Evolutionary conservation across 2,329 filamentous ascomycete genomes (phyloP).

Genomic region (Colletotrichum magnum): DNA sequence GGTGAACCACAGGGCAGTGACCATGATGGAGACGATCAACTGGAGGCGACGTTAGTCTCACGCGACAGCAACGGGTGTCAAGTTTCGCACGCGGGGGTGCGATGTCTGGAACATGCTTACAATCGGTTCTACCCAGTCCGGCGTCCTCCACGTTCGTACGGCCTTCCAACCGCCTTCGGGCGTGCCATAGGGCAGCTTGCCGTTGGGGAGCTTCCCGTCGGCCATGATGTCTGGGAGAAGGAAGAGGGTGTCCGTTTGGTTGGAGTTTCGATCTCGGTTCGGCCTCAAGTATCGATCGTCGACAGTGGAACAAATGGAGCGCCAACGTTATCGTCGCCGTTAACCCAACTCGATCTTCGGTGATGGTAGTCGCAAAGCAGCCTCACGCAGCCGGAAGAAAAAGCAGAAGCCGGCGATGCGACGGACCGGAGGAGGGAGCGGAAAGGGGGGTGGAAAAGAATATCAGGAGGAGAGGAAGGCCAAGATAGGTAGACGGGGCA

Average conservation of each 20-base stretch:
- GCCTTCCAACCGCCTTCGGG: constrained; percentile 46
- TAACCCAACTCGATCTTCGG: too few relatives aligned
- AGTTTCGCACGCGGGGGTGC: neutral
- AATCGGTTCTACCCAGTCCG: constrained; percentile 52
- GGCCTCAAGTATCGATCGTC: too few relatives aligned
- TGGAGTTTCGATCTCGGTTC: too few relatives aligned
- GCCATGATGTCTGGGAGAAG: constrained; percentile 29
- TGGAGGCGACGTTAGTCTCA: constrained; percentile 39
- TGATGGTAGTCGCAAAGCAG: neutral
- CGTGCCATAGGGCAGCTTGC: constrained; percentile 36
- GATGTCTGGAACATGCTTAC: constrained; percentile 41
- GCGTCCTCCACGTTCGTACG: constrained; percentile 47
- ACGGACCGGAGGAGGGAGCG: constrained; percentile 1
- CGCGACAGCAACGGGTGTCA: neutral
- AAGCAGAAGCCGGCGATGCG: constrained; percentile 6
- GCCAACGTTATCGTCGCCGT: too few relatives aligned
- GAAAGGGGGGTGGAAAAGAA: neutral
- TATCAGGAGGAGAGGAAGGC: constrained; percentile 6
- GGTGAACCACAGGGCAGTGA: constrained; percentile 55
- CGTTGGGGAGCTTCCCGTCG: constrained; percentile 33
- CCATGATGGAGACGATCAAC: constrained; percentile 55
- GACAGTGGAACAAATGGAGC: too few relatives aligned
- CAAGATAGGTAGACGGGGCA: neutral
- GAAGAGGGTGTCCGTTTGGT: neutral
- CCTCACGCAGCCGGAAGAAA: neutral